Base-by-base conservation (phyloP, 441 rosid species). In the Brassica hybrid region DNA sequence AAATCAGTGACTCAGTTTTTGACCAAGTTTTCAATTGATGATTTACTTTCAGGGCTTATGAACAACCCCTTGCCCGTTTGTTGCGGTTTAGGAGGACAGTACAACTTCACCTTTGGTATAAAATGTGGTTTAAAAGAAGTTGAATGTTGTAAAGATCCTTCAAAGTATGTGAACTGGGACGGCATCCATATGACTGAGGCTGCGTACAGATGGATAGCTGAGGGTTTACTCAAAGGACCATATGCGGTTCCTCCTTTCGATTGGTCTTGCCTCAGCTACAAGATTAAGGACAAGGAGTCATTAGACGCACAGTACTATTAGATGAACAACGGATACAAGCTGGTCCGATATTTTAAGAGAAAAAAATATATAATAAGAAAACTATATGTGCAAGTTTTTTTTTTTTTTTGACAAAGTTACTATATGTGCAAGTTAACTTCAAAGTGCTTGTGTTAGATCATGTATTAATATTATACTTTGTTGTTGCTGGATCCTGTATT, bases 131-230 rank as follows among this genome's bases (percentile, higher is more conserved):
- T 12, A 18, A 70, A 67, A 8, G 65, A 27, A 9, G 67, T 78
- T 5, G 73, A 14, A 0, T 18, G 41, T 68, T 88, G 92, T 61
- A 21, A 54, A 1, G 77, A 86, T 50, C 87, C 90, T 54, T 86
- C 86, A 0, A 76, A 78, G 57, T 82, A 61, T 61, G 73, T 82
- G 30, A 80, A 75, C 52, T 88, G 92, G 92, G 90, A 85, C 1
- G 90, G 90, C 1, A 5, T 86, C 6, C 90, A 88, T 74, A 63
- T 77, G 17, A 88, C 79, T 0, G 80, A 80, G 43, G 45, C 80
- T 50, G 83, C 80, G 0, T 80, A 80, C 7, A 57, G 52, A 71
- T 75, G 52, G 70, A 38, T 80, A 7, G 71, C 80, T 1, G 17
- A 59, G 30, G 83, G 83, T 4, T 16, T 75, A 60, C 77, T 80